Percentiles rank a stretch among this genome's conserved stretches.
Evolutionary conservation across 345 rosid species (phyloP).

Genomic region (Conringia planisiliqua): DNA sequence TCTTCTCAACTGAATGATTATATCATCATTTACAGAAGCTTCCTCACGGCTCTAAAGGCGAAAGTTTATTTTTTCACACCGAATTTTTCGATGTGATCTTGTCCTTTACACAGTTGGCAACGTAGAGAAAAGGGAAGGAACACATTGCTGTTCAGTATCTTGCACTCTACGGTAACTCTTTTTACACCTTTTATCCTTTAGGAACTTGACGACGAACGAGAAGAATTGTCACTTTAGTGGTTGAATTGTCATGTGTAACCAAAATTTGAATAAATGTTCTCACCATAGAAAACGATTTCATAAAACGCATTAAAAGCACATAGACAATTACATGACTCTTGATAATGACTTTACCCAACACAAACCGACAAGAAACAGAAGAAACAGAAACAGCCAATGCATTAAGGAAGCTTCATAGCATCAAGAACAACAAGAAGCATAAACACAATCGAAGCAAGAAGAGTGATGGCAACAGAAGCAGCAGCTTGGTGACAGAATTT

Average conservation of each 20-base stretch:
- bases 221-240: not conserved
- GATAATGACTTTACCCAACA: constrained; percentile 1
- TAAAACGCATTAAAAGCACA: not conserved
- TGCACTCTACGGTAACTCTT: not conserved
- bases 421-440: constrained; percentile 42
- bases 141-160: not conserved
- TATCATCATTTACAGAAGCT: not conserved
- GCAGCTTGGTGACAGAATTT: constrained; percentile 51
- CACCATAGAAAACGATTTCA: not conserved
- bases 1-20: constrained; percentile 27
- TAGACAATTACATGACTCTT: constrained; percentile 1
- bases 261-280: not conserved
- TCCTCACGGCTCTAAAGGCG: not conserved
- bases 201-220: not conserved
- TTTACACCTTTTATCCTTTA: not conserved
- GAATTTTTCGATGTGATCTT: not conserved
- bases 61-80: not conserved
- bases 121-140: not conserved
- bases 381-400: not conserved
- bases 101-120: not conserved
- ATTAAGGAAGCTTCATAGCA: constrained; percentile 26
- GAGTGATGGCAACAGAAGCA: constrained; percentile 35
- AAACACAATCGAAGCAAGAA: constrained; percentile 44
- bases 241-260: not conserved
- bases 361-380: not conserved